Percentiles rank a stretch among this genome's conserved stretches.
phyloP scores from a whole-genome alignment of 805 yeast species.

The Nakazawaea ernobii region DNA sequence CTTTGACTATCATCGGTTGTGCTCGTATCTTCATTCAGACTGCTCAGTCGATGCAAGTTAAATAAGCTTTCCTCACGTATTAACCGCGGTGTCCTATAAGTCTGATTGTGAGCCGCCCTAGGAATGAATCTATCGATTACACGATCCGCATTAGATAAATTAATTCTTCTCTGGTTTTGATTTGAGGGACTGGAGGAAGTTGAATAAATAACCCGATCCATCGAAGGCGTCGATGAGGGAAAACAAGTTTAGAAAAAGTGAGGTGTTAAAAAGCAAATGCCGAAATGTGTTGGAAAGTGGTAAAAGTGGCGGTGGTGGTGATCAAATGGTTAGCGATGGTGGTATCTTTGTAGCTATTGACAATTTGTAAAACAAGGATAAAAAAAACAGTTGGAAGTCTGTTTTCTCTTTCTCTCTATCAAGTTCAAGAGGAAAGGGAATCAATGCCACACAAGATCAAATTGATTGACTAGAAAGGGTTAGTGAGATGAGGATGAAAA shows the following conservation, averaged over 20 bases:
- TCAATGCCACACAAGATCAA: no score
- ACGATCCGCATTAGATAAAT: slow-evolving; percentile 1
- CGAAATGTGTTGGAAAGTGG: no score
- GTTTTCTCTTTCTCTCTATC: no score
- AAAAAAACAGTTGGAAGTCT: no score
- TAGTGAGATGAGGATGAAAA: no score
- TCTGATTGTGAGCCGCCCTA: slow-evolving; percentile 22
- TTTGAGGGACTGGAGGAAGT: not conserved
- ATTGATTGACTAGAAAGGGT: no score
- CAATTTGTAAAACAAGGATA: no score
- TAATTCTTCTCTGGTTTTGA: not conserved
- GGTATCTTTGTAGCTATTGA: no score
- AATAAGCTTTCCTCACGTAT: not conserved
- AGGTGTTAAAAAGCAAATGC: not conserved
- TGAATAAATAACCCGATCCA: not conserved
- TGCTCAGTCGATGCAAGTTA: not conserved
- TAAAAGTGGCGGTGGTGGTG: no score
- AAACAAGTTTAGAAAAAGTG: not conserved
- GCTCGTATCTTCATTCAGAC: not conserved
- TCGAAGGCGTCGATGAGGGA: not conserved
- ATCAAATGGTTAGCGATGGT: no score
- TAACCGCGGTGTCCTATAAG: slow-evolving; percentile 17
- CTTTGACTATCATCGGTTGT: no score
- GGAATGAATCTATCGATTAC: slow-evolving; percentile 36
- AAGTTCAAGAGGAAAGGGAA: no score